phyloP scores from a whole-genome alignment of 129 eudicot species.

The Flaveria bidentis region DNA sequence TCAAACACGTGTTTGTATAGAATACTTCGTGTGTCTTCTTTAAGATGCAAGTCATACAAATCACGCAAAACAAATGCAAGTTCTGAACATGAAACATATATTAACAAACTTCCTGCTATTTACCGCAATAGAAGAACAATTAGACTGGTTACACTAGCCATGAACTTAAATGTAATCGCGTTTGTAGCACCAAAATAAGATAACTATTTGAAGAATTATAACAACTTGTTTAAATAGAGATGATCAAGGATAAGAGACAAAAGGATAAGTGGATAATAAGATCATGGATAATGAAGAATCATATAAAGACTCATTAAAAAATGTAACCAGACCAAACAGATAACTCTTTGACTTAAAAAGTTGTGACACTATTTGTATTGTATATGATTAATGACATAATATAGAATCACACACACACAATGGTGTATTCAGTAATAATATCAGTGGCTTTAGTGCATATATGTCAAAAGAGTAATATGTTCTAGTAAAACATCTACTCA shows the following conservation, averaged over 20 bases:
- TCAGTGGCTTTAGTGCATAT: constrained; percentile 23
- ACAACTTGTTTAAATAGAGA: constrained; percentile 23
- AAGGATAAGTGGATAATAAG: constrained; percentile 34
- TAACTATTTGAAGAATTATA: neutral
- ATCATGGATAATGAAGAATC: constrained; percentile 30
- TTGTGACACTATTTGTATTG: too few species aligned
- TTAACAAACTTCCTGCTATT: constrained; percentile 24
- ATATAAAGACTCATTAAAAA: neutral
- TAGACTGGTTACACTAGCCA: constrained; percentile 31
- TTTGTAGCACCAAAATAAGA: neutral
- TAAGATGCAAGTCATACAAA: constrained; percentile 17
- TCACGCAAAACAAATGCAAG: neutral
- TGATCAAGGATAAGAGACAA: constrained; percentile 27
- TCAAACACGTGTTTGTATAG: constrained; percentile 37
- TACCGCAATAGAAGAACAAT: constrained; percentile 17
- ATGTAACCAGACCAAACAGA: constrained; percentile 22
- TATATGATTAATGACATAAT: constrained; percentile 17
- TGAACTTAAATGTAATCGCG: neutral
- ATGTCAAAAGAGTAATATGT: constrained; percentile 20
- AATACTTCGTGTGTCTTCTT: constrained; percentile 25
- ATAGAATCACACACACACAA: constrained; percentile 12
- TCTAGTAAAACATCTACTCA: constrained; percentile 41
- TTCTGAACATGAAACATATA: constrained; percentile 27
- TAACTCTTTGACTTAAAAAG: constrained; percentile 17
- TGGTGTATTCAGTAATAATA: constrained; percentile 25